phyloP scores from a whole-genome alignment of 192 early-diverging fungal species.

The Coemansia sp. region DNA sequence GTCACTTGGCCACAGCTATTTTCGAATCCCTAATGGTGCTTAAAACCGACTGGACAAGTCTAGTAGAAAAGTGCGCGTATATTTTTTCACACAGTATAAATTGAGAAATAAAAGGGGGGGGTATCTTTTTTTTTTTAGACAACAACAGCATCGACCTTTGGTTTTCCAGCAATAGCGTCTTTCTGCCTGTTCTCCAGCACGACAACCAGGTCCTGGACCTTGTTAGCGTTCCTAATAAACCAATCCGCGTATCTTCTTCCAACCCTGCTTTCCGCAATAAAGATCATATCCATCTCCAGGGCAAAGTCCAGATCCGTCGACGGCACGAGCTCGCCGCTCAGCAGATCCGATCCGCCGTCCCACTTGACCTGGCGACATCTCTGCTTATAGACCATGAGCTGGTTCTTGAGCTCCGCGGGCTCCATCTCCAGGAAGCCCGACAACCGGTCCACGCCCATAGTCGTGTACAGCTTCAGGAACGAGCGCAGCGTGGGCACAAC shows the following conservation, averaged over 20 bases:
- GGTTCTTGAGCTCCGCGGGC: conserved; percentile 79
- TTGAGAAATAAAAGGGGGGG: not conserved
- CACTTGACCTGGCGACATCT: conserved; percentile 89
- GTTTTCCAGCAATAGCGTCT: conserved; percentile 29
- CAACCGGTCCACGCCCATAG: conserved; percentile 86
- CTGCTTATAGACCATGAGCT: conserved; percentile 93
- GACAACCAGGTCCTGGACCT: conserved; percentile 64
- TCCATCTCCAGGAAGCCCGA: conserved; percentile 84
- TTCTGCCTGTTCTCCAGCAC: conserved; percentile 45
- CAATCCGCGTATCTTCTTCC: conserved; percentile 92
- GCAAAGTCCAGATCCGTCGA: conserved; percentile 93
- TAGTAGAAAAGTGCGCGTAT: conserved; percentile 31
- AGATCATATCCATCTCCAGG: conserved; percentile 91
- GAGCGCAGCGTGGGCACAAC: conserved; percentile 86
- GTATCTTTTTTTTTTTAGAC: not conserved
- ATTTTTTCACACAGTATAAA: conserved; percentile 1
- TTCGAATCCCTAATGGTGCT: conserved; percentile 29
- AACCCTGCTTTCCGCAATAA: conserved; percentile 93
- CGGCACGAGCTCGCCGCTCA: conserved; percentile 79
- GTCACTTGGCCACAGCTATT: conserved; percentile 33
- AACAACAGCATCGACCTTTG: conserved; percentile 15
- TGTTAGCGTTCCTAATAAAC: conserved; percentile 94
- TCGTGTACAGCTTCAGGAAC: conserved; percentile 95
- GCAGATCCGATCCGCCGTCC: conserved; percentile 70
- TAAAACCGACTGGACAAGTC: conserved; percentile 32